phyloP scores from a whole-genome alignment of 345 rosid genomes.

The Eucalyptus victrix region DNA sequence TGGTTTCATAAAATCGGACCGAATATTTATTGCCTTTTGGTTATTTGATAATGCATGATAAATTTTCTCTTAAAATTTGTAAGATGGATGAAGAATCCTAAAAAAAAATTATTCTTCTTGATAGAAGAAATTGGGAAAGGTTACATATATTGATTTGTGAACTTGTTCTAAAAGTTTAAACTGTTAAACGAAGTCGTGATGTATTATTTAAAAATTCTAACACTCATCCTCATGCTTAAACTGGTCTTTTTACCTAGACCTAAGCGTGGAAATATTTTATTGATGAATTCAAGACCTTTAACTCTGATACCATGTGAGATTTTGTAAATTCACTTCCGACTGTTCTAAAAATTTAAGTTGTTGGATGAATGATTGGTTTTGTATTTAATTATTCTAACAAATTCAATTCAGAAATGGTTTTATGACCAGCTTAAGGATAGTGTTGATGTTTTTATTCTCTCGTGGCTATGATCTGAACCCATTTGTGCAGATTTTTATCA shows the following conservation, averaged over 20 bases:
- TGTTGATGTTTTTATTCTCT: not conserved
- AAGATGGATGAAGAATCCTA: not conserved
- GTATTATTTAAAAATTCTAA: too few species aligned
- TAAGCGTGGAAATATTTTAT: too few species aligned
- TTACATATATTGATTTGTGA: not conserved
- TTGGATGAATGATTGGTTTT: too few species aligned
- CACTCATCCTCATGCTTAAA: too few species aligned
- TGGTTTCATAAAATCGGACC: not conserved
- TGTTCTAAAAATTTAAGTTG: accelerated
- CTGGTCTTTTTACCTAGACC: accelerated
- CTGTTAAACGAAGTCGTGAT: accelerated
- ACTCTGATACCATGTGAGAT: accelerated
- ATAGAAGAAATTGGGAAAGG: accelerated
- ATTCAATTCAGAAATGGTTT: not conserved
- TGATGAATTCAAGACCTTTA: accelerated
- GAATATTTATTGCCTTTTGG: not conserved
- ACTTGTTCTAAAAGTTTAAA: accelerated
- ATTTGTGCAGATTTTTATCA: not conserved
- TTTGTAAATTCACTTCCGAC: accelerated
- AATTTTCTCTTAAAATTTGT: not conserved
- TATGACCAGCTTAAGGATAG: not conserved
- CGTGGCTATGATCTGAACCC: not conserved
- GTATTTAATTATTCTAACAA: not conserved
- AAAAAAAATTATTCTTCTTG: not conserved
- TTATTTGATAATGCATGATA: not conserved